Conservation (phyloP, 1,284 basidiomycete genomes). For the Rhodotorula sp. region DNA sequence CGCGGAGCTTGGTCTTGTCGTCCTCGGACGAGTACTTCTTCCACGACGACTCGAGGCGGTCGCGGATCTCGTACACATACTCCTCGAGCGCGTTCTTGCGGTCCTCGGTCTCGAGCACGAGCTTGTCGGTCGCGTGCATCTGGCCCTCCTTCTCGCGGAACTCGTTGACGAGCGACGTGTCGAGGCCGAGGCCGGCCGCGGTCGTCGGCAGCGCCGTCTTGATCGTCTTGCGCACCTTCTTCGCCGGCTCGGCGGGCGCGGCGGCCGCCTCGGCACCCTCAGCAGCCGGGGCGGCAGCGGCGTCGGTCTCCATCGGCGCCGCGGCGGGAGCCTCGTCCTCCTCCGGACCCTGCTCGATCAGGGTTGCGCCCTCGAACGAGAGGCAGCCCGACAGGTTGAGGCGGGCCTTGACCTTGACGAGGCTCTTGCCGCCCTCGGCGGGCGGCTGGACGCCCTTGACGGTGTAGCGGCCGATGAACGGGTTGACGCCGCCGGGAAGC, state of each 20-base stretch:
- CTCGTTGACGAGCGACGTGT: slow-evolving; percentile 64
- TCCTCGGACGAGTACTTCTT: slow-evolving; percentile 67
- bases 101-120: slow-evolving; percentile 94
- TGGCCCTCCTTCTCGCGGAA: slow-evolving; percentile 76
- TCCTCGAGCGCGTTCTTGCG: slow-evolving; percentile 96
- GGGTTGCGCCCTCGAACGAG: slow-evolving; percentile 80
- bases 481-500: slow-evolving; percentile 76
- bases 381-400: slow-evolving; percentile 81
- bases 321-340: slow-evolving; percentile 56
- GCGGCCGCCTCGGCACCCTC: slow-evolving; percentile 57
- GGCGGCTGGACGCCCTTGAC: slow-evolving; percentile 73
- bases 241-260: slow-evolving; percentile 49
- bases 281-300: slow-evolving; percentile 48
- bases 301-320: slow-evolving; percentile 68
- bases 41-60: slow-evolving; percentile 76
- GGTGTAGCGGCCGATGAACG: slow-evolving; percentile 75
- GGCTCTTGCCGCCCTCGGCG: slow-evolving; percentile 68
- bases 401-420: slow-evolving; percentile 84
- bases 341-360: slow-evolving; percentile 69
- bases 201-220: slow-evolving; percentile 79
- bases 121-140: slow-evolving; percentile 87
- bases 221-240: slow-evolving; percentile 76
- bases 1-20: slow-evolving; percentile 77
- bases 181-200: slow-evolving; percentile 64
- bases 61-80: slow-evolving; percentile 90